A percentile compares a stretch with the other conserved stretches of the same genome.
Evolutionary conservation across 768 basidiomycete species (phyloP).

Genomic region (Boletus eberwhitei): DNA sequence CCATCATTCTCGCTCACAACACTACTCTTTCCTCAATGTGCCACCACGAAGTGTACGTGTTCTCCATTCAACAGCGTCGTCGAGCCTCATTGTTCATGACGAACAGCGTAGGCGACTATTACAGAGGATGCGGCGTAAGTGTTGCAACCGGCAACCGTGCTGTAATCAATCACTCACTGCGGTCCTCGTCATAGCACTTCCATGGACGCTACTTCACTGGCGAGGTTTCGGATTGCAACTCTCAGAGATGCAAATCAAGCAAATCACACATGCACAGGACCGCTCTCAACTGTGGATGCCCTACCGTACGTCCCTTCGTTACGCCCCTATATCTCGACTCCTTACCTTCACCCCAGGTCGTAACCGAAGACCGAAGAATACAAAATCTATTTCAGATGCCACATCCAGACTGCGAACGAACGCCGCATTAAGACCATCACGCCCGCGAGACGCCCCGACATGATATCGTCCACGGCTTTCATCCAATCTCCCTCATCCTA

Average conservation of each 20-base stretch:
- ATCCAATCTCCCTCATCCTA: slow-evolving; percentile 12
- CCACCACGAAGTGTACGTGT: slow-evolving; percentile 35
- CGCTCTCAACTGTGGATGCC: slow-evolving; percentile 33
- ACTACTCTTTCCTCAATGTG: slow-evolving; percentile 25
- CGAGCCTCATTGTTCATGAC: background rate
- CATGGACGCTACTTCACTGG: slow-evolving; percentile 38
- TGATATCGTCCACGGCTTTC: background rate
- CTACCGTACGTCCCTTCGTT: slow-evolving; percentile 17
- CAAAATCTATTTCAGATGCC: slow-evolving; percentile 35
- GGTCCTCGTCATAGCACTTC: slow-evolving; percentile 28
- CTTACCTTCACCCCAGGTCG: slow-evolving; percentile 21
- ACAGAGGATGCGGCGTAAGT: slow-evolving; percentile 36
- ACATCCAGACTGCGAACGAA: slow-evolving; percentile 32
- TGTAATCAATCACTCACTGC: background rate
- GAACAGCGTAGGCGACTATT: slow-evolving; percentile 35
- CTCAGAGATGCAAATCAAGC: slow-evolving; percentile 33
- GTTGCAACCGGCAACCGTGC: background rate
- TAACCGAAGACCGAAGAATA: slow-evolving; percentile 36
- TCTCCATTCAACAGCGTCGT: background rate
- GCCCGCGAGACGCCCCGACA: slow-evolving; percentile 1
- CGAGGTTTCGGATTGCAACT: slow-evolving; percentile 30
- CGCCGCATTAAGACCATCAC: slow-evolving; percentile 11
- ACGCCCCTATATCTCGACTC: slow-evolving; percentile 10
- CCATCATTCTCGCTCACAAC: too few species aligned
- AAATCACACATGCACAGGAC: slow-evolving; percentile 34